Evolutionary conservation across 768 basidiomycete genomes (phyloP).

Genomic region (Clitopilus hobsonii): DNA sequence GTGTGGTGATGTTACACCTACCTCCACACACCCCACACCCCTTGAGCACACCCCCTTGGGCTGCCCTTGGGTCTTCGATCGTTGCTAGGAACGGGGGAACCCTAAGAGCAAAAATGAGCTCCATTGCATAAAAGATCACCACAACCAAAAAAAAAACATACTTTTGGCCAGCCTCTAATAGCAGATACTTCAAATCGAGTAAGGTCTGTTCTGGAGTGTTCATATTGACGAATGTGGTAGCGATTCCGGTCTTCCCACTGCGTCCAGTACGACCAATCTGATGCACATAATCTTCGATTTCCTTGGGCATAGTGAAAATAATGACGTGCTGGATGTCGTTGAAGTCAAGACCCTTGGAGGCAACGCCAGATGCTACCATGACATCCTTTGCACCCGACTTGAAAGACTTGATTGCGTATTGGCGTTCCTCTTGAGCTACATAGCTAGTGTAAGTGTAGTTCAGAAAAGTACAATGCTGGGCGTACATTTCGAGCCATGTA

Average conservation of each 20-base stretch:
- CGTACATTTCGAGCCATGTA: constrained; percentile 95
- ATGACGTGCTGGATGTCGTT: constrained; percentile 99
- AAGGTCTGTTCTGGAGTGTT: constrained; percentile 94
- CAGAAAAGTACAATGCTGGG: constrained; percentile 5
- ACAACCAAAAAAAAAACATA: constrained; percentile 29
- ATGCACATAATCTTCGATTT: constrained; percentile 99
- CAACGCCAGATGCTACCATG: constrained; percentile 98
- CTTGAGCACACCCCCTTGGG: constrained; percentile 70
- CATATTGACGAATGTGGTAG: constrained; percentile 99
- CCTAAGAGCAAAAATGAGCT: constrained; percentile 34
- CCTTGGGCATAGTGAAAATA: constrained; percentile 99
- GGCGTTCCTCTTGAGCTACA: constrained; percentile 94
- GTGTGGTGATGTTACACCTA: constrained; percentile 16
- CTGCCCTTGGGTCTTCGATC: constrained; percentile 86
- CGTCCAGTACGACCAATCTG: constrained; percentile 98
- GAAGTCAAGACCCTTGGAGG: constrained; percentile 97
- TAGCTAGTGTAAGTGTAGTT: constrained; percentile 1
- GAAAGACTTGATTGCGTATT: constrained; percentile 98
- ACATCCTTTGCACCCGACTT: constrained; percentile 97
- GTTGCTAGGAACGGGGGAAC: constrained; percentile 90
- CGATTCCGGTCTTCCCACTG: constrained; percentile 97
- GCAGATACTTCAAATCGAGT: constrained; percentile 91
- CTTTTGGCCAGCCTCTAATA: constrained; percentile 99
- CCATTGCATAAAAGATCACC: not conserved
- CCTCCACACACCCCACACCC: constrained; percentile 98